Conservation (phyloP, 768 basidiomycete genomes). For the Leccinum broughii region DNA sequence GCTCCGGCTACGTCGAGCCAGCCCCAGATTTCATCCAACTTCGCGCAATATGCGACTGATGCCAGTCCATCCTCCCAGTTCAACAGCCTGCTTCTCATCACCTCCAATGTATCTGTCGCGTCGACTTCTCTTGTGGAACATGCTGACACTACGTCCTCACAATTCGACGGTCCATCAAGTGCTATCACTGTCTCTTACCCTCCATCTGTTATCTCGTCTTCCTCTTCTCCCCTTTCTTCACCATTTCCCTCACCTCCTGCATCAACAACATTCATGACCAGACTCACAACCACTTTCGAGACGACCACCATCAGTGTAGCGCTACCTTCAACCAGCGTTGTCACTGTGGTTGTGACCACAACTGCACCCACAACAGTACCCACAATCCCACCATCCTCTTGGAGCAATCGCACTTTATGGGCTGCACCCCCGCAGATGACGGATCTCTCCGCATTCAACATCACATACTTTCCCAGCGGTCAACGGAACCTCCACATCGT, state of each 20-base stretch:
- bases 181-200: neutral
- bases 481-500: slow-evolving; percentile 57
- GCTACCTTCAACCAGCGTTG: slow-evolving; percentile 7
- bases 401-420: slow-evolving; percentile 43
- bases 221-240: neutral
- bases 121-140: neutral
- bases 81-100: neutral
- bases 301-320: slow-evolving; percentile 8
- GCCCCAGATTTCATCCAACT: neutral
- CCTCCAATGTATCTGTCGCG: neutral
- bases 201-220: neutral
- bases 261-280: slow-evolving; percentile 10
- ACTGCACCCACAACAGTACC: neutral
- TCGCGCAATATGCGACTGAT: neutral
- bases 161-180: neutral
- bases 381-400: slow-evolving; percentile 6
- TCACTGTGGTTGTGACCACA: slow-evolving; percentile 12
- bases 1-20: slow-evolving; percentile 15
- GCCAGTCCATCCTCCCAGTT: neutral
- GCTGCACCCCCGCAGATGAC: slow-evolving; percentile 50
- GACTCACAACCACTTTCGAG: slow-evolving; percentile 9
- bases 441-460: slow-evolving; percentile 59
- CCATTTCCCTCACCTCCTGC: neutral
- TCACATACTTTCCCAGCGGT: slow-evolving; percentile 56
- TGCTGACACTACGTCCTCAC: slow-evolving; percentile 1